Percentiles rank a stretch among this genome's conserved stretches.
phyloP scores from a whole-genome alignment of 495 filamentous ascomycete species.

The Pseudotulostoma volvatum region DNA sequence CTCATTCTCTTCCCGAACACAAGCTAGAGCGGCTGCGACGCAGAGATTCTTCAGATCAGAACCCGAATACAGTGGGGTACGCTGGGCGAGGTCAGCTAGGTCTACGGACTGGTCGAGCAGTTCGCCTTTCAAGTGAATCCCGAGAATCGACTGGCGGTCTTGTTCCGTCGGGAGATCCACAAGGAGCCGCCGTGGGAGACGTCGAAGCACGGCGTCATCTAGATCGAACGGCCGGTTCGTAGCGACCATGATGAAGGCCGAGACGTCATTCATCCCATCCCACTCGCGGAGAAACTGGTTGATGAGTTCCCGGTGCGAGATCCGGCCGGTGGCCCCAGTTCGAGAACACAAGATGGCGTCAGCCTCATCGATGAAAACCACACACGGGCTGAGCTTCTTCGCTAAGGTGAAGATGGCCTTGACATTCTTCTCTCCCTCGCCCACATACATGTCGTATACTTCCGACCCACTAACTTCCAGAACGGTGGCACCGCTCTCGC shows the following conservation, averaged over 20 bases:
- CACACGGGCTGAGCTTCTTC: slow-evolving; percentile 78
- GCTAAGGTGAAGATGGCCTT: slow-evolving; percentile 82
- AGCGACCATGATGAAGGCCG: slow-evolving; percentile 97
- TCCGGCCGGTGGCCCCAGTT: slow-evolving; percentile 35
- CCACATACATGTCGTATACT: slow-evolving; percentile 91
- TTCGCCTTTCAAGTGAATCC: slow-evolving; percentile 75
- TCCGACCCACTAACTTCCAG: slow-evolving; percentile 58
- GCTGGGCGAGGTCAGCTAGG: slow-evolving; percentile 48
- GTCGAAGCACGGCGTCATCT: slow-evolving; percentile 80
- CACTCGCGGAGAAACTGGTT: slow-evolving; percentile 97
- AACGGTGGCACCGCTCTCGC: slow-evolving; percentile 78
- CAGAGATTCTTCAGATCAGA: slow-evolving; percentile 88
- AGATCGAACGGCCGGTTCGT: slow-evolving; percentile 91
- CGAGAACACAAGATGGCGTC: slow-evolving; percentile 78
- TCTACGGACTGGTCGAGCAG: slow-evolving; percentile 50
- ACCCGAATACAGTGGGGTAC: slow-evolving; percentile 89
- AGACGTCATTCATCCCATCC: slow-evolving; percentile 78
- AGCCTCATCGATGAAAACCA: slow-evolving; percentile 95
- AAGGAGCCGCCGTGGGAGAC: slow-evolving; percentile 65
- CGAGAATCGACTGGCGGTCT: slow-evolving; percentile 64
- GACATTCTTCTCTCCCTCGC: slow-evolving; percentile 94
- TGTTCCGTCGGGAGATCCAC: slow-evolving; percentile 70
- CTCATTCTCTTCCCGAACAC: slow-evolving; percentile 70
- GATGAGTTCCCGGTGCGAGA: slow-evolving; percentile 74
- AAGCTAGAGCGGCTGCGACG: slow-evolving; percentile 78